Evolutionary conservation across 2,329 filamentous ascomycete species (phyloP).

Genomic region (Botrytis medusae): DNA sequence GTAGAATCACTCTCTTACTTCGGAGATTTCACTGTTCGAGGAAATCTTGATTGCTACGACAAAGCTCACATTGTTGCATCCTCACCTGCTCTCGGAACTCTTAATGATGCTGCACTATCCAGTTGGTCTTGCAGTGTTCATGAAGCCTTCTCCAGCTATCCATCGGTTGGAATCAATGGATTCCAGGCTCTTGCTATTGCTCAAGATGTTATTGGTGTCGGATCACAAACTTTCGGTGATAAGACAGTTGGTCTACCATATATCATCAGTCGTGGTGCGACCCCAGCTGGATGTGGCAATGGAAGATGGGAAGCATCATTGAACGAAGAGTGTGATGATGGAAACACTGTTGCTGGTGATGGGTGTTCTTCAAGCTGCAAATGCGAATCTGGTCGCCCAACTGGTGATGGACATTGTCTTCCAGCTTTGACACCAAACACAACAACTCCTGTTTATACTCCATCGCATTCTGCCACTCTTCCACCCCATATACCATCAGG

Average conservation of each 20-base stretch:
- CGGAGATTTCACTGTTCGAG: constrained; percentile 44
- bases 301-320: constrained; percentile 40
- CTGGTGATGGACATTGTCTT: constrained; percentile 35
- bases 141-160: constrained; percentile 44
- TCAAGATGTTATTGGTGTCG: constrained; percentile 40
- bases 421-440: constrained; percentile 20
- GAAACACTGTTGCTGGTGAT: constrained; percentile 41
- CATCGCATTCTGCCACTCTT: constrained; percentile 17
- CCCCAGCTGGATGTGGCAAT: constrained; percentile 45
- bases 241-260: constrained; percentile 44
- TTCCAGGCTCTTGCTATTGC: constrained; percentile 46
- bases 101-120: constrained; percentile 43
- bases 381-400: constrained; percentile 39
- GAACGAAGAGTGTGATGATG: constrained; percentile 46
- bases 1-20: constrained; percentile 40
- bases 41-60: constrained; percentile 44
- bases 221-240: constrained; percentile 42
- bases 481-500: constrained; percentile 12
- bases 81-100: constrained; percentile 38
- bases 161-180: constrained; percentile 39
- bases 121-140: constrained; percentile 47
- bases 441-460: constrained; percentile 19
- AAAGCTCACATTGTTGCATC: constrained; percentile 45
- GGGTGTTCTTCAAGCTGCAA: constrained; percentile 44
- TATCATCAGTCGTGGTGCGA: constrained; percentile 46